Percentiles rank a stretch among this genome's conserved stretches.
Conservation (phyloP, 2,329 filamentous ascomycete species). For the Volutella citrinella region DNA sequence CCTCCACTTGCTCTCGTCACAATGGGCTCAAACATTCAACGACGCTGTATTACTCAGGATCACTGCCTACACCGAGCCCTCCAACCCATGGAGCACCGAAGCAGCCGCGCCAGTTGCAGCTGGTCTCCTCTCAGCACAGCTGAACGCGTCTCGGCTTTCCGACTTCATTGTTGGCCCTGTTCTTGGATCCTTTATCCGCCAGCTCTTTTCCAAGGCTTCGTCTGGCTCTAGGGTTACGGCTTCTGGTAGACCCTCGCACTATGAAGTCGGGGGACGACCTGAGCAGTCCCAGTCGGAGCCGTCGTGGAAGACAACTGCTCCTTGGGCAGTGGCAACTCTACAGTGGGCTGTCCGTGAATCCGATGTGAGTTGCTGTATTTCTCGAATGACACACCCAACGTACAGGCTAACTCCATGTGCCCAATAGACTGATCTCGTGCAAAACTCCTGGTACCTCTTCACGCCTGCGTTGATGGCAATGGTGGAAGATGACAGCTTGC, state of each 20-base stretch:
- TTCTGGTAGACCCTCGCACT: constrained; percentile 28
- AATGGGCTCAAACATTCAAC: constrained; percentile 5
- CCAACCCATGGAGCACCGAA: constrained; percentile 38
- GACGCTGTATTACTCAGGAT: constrained; percentile 28
- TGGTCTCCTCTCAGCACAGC: constrained; percentile 28
- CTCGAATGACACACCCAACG: background rate
- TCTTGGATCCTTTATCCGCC: constrained; percentile 62
- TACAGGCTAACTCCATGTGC: constrained; percentile 5
- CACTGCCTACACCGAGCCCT: constrained; percentile 28
- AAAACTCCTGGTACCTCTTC: constrained; percentile 63
- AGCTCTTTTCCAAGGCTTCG: constrained; percentile 60
- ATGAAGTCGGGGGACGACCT: no score
- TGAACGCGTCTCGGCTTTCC: constrained; percentile 15
- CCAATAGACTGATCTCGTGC: constrained; percentile 40
- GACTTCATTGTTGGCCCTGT: constrained; percentile 53
- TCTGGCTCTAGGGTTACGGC: constrained; percentile 35
- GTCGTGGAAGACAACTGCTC: constrained; percentile 22
- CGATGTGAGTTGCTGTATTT: constrained; percentile 38
- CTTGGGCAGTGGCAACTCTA: constrained; percentile 22
- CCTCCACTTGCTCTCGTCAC: constrained; percentile 23
- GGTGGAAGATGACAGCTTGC: constrained; percentile 58
- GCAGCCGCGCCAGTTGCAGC: constrained; percentile 28
- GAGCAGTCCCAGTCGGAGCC: no score
- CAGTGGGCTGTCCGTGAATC: constrained; percentile 55
- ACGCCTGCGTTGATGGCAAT: constrained; percentile 69